phyloP scores from a whole-genome alignment of 2,329 filamentous ascomycete species.

The Pseudogymnoascus sp. region DNA sequence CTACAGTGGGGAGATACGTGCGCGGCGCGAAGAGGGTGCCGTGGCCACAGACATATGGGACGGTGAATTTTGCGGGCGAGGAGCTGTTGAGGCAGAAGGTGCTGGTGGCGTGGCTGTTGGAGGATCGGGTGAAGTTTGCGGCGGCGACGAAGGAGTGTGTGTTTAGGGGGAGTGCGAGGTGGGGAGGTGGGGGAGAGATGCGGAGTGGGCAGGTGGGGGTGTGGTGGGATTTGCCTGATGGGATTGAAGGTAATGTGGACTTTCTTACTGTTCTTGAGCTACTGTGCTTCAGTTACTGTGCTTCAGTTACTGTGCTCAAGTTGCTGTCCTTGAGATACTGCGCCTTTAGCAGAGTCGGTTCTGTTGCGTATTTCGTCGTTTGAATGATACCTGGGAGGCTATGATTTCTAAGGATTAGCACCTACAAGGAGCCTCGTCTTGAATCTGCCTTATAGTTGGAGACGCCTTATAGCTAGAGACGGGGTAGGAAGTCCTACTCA shows the following conservation, averaged over 20 bases:
- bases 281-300: too few relatives aligned
- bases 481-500: neutral
- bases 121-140: slow-evolving; percentile 52
- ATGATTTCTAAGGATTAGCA: neutral
- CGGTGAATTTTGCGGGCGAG: slow-evolving; percentile 43
- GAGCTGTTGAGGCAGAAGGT: slow-evolving; percentile 62
- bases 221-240: slow-evolving; percentile 67
- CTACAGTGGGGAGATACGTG: slow-evolving; percentile 46
- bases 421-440: neutral
- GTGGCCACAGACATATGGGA: slow-evolving; percentile 41
- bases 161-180: slow-evolving; percentile 50
- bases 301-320: too few relatives aligned
- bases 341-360: neutral
- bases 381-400: neutral
- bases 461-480: neutral
- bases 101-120: slow-evolving; percentile 56
- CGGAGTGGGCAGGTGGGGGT: slow-evolving; percentile 36
- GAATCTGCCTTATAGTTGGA: neutral
- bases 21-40: slow-evolving; percentile 41
- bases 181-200: slow-evolving; percentile 21
- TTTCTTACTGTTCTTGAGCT: neutral
- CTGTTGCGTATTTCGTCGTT: neutral
- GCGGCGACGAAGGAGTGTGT: slow-evolving; percentile 58
- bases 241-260: slow-evolving; percentile 49
- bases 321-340: too few relatives aligned